Percentiles rank a stretch among this genome's conserved stretches.
These are phyloP conservation scores for Apiosordaria backusii DNA, from an alignment of 495 filamentous ascomycete genomes.

Conservation along the genomic window DNA sequence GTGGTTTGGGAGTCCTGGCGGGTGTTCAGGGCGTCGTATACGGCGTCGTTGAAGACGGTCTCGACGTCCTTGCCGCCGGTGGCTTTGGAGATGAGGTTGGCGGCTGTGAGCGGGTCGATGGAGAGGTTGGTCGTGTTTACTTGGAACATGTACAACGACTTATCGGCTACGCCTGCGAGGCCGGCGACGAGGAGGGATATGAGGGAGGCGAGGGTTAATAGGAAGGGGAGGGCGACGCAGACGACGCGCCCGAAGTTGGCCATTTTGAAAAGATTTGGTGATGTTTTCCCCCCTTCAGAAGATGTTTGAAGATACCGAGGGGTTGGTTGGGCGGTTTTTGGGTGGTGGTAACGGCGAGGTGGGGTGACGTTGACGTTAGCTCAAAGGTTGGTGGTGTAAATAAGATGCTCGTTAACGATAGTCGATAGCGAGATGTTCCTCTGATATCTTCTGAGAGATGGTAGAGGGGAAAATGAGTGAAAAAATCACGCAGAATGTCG, in stretches of 20 bases:
- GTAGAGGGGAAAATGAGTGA: not conserved
- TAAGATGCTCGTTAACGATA: not conserved
- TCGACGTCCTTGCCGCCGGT: conserved; percentile 10
- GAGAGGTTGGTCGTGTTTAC: conserved; percentile 53
- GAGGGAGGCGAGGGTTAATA: conserved; percentile 67
- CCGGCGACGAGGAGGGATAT: conserved; percentile 70
- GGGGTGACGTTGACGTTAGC: not conserved
- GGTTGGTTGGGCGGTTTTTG: not conserved
- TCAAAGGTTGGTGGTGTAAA: not conserved
- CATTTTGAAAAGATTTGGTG: conserved; percentile 22
- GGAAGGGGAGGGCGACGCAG: conserved; percentile 79
- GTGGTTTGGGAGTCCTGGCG: conserved; percentile 18
- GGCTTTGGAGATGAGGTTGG: conserved; percentile 20
- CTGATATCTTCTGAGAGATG: not conserved
- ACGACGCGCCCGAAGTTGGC: conserved; percentile 61
- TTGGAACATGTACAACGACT: conserved; percentile 69
- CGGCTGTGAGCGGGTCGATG: conserved; percentile 32
- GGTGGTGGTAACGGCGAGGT: not conserved
- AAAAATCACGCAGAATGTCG: conserved; percentile 1
- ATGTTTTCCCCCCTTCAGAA: conserved; percentile 1
- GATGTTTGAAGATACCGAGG: not conserved
- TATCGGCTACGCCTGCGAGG: conserved; percentile 65
- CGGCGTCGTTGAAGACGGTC: conserved; percentile 12
- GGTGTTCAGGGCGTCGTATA: conserved; percentile 17
- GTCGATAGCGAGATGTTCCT: not conserved